phyloP scores from a whole-genome alignment of 345 rosid genomes.

The Brassica cretica region DNA sequence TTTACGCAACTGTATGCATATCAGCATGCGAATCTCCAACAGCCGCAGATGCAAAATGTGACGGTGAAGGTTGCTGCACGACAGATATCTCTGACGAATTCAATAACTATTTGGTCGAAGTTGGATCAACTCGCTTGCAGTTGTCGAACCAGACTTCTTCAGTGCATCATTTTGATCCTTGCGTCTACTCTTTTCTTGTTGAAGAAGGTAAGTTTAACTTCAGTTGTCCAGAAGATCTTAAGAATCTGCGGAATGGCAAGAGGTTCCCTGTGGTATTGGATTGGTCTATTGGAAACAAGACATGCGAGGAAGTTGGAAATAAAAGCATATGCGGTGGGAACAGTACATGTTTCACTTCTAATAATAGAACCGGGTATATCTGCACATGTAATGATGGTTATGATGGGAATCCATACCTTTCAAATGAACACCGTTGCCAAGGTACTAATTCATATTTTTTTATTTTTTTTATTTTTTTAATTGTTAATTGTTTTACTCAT shows the following conservation, averaged over 20 bases:
- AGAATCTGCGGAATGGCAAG: not conserved
- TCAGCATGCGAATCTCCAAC: not conserved
- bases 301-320: slow-evolving; percentile 2
- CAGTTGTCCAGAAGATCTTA: not conserved
- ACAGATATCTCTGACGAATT: not conserved
- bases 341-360: slow-evolving; percentile 1
- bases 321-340: not conserved
- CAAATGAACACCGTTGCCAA: not conserved
- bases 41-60: not conserved
- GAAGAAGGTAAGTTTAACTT: not conserved
- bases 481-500: not conserved
- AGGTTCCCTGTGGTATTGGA: slow-evolving; percentile 1
- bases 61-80: slow-evolving; percentile 41
- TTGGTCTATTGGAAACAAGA: slow-evolving; percentile 8
- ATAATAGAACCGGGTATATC: slow-evolving; percentile 14
- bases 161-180: not conserved
- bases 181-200: slow-evolving; percentile 34
- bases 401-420: not conserved
- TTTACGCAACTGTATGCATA: slow-evolving; percentile 12
- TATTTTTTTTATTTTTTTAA: too few relatives aligned
- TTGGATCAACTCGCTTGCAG: not conserved
- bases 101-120: not conserved
- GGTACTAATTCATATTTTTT: not conserved
- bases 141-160: not conserved
- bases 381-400: not conserved